Evolutionary conservation across 768 basidiomycete species (phyloP), one percentile per base, ranked within the genome.

Genomic region (Rhizopogon rudus): DNA sequence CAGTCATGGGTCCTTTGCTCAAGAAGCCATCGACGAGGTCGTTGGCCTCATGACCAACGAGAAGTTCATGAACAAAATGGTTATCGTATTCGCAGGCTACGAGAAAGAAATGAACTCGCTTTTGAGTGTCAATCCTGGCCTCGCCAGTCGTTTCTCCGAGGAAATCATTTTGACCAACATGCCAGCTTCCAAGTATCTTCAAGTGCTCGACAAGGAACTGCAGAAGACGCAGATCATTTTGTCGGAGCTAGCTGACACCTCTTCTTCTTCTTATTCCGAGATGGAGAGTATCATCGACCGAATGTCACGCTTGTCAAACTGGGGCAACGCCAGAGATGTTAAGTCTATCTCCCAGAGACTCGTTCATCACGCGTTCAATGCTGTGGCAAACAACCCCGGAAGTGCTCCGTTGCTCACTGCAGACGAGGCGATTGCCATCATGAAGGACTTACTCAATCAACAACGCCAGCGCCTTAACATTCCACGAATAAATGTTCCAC

Each of bases 311-410:
- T 67, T 86, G 1, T 70, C 74, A 4, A 78, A 79, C 1, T 88
- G 87, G 87, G 87, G 85, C 13, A 88, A 88, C 48, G 87, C 85
- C 3, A 77, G 85, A 6, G 86, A 88, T 57, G 74, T 87, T 64
- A 71, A 79, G 51, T 80, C 79, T 0, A 67, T 86, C 5, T 67
- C 80, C 0, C 80, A 78, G 61, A 65, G 73, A 43, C 75, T 88
- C 71, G 65, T 75, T 10, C 67, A 71, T 16, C 31, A 61, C 2
- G 82, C 77, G 0, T 72, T 79, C 44, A 62, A 68, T 8, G 59
- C 62, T 31, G 49, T 65, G 31, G 59, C 59, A 10, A 50, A 50
- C 7, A 58, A 54, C 10, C 6, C 52, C 20, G 66, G 61, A 6
- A 53, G 55, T 6, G 53, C 62, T 7, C 45, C 67, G 13, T 61